A percentile compares a stretch with the other conserved stretches of the same genome.
Evolutionary conservation across 768 basidiomycete species (phyloP).

Genomic region (Pholiota molesta): DNA sequence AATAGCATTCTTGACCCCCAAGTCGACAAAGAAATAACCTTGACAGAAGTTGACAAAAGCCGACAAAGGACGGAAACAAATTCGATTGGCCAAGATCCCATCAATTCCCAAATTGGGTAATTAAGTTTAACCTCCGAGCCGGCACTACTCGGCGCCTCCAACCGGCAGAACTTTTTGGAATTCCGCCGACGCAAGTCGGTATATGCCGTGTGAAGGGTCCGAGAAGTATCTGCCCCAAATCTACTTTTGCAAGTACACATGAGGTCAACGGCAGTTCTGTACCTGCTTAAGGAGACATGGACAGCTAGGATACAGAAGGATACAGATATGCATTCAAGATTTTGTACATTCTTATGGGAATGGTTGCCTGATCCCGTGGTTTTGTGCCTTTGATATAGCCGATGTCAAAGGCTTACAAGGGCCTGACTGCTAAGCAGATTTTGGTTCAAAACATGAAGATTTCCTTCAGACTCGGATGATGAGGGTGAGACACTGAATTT

Average conservation of each 20-base stretch:
- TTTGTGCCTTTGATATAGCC: not conserved
- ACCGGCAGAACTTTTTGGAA: not conserved
- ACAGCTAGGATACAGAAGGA: not conserved
- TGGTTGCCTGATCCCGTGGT: not conserved
- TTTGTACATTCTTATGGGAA: not conserved
- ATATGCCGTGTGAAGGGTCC: not conserved
- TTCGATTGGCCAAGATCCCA: not conserved
- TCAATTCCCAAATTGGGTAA: not conserved
- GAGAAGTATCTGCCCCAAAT: not conserved
- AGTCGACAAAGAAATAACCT: not conserved
- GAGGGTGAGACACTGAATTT: not conserved
- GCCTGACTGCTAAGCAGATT: not conserved
- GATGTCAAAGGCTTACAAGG: not conserved
- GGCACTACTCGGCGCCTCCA: not conserved
- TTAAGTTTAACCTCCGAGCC: not conserved
- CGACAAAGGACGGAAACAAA: not conserved
- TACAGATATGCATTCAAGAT: not conserved
- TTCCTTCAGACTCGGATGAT: not conserved
- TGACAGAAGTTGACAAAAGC: not conserved
- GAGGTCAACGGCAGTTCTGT: not conserved
- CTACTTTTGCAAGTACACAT: not conserved
- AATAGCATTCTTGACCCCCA: not conserved
- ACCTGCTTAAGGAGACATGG: constrained; percentile 1
- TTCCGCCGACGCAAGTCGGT: not conserved
- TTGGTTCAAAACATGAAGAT: not conserved